Evolutionary conservation across 345 rosid genomes (phyloP), one percentile per base, ranked within the genome.

Genomic region (Isatis tinctoria): DNA sequence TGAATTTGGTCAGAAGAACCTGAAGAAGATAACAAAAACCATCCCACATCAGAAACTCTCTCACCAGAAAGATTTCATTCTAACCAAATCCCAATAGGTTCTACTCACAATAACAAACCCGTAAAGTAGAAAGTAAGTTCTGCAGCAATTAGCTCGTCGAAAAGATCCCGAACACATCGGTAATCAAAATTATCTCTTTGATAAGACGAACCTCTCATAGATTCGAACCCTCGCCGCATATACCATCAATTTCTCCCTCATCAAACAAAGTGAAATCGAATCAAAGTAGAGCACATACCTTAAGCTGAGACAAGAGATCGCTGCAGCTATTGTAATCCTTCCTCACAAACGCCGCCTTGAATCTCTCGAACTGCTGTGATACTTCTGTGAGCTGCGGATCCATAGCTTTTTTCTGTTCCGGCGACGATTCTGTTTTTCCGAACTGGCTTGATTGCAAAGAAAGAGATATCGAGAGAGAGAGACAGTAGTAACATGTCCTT

Each of bases 311-410:
- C 64, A 96, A 89, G 17, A 83, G 81, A 70, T 47, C 74, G 45
- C 76, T 65, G 78, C 90, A 83, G 53, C 67, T 77, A 74, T 80
- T 78, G 83, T 78, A 78, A 67, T 96, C 98, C 26, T 78, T 90
- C 81, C 99, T 84, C 39, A 83, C 73, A 22, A 84, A 81, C 0
- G 97, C 92, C 2, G 99, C 97, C 70, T 92, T 92, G 81, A 89
- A 87, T 53, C 96, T 88, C 81, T 87, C 90, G 77, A 96, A 92
- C 44, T 82, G 86, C 86, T 92, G 98, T 14, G 90, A 86, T 2
- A 87, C 87, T 82, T 96, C 98, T 0, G 87, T 83, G 7, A 86
- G 78, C 84, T 87, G 91, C 33, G 91, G 94, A 89, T 96, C 98
- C 99, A 96, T 96, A 61, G 41, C 66, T 40, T 18, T 66, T 40